Evolutionary conservation across 306 rosid species (phyloP).

Genomic region (Prinsepia uniflora): DNA sequence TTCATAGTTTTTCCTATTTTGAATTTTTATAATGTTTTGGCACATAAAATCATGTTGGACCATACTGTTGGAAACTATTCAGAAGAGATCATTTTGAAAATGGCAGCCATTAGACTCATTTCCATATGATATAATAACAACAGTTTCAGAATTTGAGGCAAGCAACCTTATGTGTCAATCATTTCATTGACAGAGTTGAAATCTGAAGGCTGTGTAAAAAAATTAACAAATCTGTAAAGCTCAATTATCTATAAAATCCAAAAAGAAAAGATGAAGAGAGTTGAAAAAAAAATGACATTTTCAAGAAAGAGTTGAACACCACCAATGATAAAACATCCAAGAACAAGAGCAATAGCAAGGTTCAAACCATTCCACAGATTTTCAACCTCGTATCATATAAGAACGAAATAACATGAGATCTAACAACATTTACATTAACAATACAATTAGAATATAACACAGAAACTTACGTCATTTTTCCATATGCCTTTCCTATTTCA

Average conservation of each 20-base stretch:
- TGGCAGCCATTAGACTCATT: background rate
- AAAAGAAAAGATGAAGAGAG: background rate
- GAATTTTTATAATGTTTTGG: background rate
- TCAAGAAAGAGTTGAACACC: background rate
- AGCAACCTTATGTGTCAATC: background rate
- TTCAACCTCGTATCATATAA: background rate
- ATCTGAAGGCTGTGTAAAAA: background rate
- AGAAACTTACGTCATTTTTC: slow-evolving; percentile 78
- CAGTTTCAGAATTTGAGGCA: background rate
- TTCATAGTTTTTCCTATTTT: background rate
- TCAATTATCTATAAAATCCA: background rate
- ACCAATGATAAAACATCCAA: no score
- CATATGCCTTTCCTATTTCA: slow-evolving; percentile 96
- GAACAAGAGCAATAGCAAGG: background rate
- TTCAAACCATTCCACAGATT: background rate
- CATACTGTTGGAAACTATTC: background rate
- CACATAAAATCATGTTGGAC: background rate
- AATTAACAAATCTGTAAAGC: background rate
- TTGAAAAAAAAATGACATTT: background rate
- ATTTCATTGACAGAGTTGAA: background rate
- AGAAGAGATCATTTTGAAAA: background rate
- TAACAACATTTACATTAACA: background rate
- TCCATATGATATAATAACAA: background rate
- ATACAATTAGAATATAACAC: slow-evolving; percentile 1
- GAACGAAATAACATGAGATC: background rate